A percentile compares a stretch with the other conserved stretches of the same genome.
These are phyloP conservation scores for Pseudogymnoascus sp. DNA, from an alignment of 2,329 filamentous ascomycete species.

Conservation along the genomic window DNA sequence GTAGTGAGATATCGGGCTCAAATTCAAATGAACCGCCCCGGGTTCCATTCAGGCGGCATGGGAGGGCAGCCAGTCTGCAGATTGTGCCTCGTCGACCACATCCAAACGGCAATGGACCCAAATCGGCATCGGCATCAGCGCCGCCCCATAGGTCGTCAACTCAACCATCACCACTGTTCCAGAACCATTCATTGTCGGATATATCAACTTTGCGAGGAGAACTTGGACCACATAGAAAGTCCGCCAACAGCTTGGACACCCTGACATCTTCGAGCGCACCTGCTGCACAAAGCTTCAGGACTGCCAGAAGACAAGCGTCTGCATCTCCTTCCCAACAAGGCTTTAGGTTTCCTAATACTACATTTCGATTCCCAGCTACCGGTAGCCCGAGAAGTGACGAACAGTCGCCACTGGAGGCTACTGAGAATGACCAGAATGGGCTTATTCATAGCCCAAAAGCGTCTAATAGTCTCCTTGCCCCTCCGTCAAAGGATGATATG, in stretches of 20 bases:
- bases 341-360: constrained; percentile 47
- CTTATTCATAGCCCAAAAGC: not conserved
- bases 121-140: constrained; percentile 29
- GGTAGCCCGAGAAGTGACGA: constrained; percentile 22
- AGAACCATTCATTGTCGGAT: constrained; percentile 7
- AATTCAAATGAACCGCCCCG: constrained; percentile 34
- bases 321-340: constrained; percentile 31
- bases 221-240: not conserved
- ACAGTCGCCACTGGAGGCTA: constrained; percentile 19
- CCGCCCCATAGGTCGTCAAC: constrained; percentile 27
- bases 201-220: constrained; percentile 1
- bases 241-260: not conserved
- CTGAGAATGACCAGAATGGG: not conserved
- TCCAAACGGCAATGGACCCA: constrained; percentile 31
- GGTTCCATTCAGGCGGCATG: constrained; percentile 57
- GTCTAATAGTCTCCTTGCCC: constrained; percentile 16
- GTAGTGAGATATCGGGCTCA: constrained; percentile 26
- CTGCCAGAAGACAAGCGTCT: constrained; percentile 27
- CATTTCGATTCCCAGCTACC: constrained; percentile 18
- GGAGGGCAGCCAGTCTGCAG: constrained; percentile 73
- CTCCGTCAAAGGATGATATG: constrained; percentile 27
- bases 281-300: constrained; percentile 28
- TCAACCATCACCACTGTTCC: constrained; percentile 29
- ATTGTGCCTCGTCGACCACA: constrained; percentile 48
- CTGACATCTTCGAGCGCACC: constrained; percentile 21